Percentiles rank a stretch among this genome's conserved stretches.
These are phyloP conservation scores for Coleophoma eucalyptorum DNA, from an alignment of 2,329 filamentous ascomycete genomes.

Conservation along the genomic window DNA sequence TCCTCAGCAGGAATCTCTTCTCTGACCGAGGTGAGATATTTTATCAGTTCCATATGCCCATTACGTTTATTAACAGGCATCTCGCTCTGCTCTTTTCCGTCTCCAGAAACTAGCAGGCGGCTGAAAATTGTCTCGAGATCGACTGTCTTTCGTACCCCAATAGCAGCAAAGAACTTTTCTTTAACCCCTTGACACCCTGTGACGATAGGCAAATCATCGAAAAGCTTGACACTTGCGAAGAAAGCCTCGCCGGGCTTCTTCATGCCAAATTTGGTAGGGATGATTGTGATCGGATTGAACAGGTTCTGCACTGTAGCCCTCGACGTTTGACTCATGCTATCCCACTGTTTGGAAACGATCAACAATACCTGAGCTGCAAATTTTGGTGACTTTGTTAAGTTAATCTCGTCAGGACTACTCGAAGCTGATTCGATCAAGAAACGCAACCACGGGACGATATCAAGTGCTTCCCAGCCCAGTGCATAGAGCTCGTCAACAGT, in stretches of 20 bases:
- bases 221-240: constrained; percentile 89
- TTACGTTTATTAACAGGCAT: constrained; percentile 55
- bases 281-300: constrained; percentile 66
- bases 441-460: constrained; percentile 79
- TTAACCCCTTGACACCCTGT: constrained; percentile 75
- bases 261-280: constrained; percentile 92
- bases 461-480: constrained; percentile 82
- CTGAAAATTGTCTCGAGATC: constrained; percentile 93
- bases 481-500: constrained; percentile 66
- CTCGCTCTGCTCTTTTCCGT: constrained; percentile 42
- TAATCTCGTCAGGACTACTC: constrained; percentile 56
- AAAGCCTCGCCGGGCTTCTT: constrained; percentile 80
- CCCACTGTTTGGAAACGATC: constrained; percentile 87
- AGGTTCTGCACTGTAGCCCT: constrained; percentile 63
- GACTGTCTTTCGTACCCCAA: constrained; percentile 93
- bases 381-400: constrained; percentile 65
- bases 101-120: constrained; percentile 65
- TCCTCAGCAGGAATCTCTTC: constrained; percentile 85
- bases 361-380: constrained; percentile 77
- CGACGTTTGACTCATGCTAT: constrained; percentile 63
- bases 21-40: constrained; percentile 86
- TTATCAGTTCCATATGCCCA: constrained; percentile 93
- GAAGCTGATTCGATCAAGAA: constrained; percentile 70
- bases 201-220: constrained; percentile 86
- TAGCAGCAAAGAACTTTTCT: constrained; percentile 78